Conservation (phyloP, 495 filamentous ascomycete genomes). For the Tuber brumale region DNA sequence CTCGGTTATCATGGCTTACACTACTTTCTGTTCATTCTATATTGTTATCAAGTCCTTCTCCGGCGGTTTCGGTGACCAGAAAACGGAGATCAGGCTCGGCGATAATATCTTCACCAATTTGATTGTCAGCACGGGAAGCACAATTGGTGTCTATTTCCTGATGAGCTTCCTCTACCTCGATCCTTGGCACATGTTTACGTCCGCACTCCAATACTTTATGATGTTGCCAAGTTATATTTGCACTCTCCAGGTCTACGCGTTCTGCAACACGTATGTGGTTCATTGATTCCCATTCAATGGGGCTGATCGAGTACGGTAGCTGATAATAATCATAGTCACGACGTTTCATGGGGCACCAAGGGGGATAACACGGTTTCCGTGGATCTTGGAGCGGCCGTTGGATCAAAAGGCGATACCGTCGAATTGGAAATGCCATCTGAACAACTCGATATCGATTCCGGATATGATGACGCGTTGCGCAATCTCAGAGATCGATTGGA, state of each 20-base stretch:
- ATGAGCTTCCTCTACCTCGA: slow-evolving; percentile 95
- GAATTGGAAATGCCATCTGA: slow-evolving; percentile 95
- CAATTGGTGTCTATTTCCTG: slow-evolving; percentile 90
- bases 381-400: slow-evolving; percentile 78
- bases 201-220: slow-evolving; percentile 84
- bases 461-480: slow-evolving; percentile 93
- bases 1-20: slow-evolving; percentile 92
- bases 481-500: slow-evolving; percentile 92
- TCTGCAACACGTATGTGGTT: slow-evolving; percentile 71
- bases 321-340: slow-evolving; percentile 51
- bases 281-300: background rate
- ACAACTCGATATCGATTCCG: slow-evolving; percentile 95
- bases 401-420: slow-evolving; percentile 63
- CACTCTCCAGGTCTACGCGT: slow-evolving; percentile 95
- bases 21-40: slow-evolving; percentile 76
- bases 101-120: slow-evolving; percentile 91
- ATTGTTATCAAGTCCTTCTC: slow-evolving; percentile 72
- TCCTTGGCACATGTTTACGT: slow-evolving; percentile 99
- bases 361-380: slow-evolving; percentile 91
- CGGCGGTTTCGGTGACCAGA: slow-evolving; percentile 45
- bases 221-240: slow-evolving; percentile 92
- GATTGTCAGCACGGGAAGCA: slow-evolving; percentile 80
- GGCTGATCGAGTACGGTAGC: background rate
- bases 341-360: slow-evolving; percentile 98
- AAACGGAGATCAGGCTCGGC: slow-evolving; percentile 53